Conservation (phyloP, 768 basidiomycete genomes). For the Ephemerocybe angulata region DNA sequence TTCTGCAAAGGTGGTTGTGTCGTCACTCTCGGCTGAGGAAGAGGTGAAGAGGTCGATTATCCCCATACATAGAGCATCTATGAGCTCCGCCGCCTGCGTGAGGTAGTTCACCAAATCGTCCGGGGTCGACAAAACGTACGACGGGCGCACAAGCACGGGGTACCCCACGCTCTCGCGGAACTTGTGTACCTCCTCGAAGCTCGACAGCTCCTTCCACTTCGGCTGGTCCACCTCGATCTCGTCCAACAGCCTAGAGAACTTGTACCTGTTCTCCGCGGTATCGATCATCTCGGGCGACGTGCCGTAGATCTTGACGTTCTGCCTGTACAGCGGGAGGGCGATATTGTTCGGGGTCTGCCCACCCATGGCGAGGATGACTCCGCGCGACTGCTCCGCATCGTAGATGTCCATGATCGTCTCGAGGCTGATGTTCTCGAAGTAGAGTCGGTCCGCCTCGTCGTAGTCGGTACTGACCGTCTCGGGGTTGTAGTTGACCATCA, state of each 20-base stretch:
- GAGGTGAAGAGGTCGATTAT: too few relatives aligned
- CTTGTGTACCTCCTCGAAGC: constrained; percentile 76
- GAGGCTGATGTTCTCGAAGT: constrained; percentile 97
- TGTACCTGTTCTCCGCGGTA: constrained; percentile 98
- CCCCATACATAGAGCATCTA: too few relatives aligned
- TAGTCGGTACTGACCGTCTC: constrained; percentile 99
- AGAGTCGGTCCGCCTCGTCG: constrained; percentile 96
- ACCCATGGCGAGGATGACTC: constrained; percentile 96
- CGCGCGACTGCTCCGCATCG: constrained; percentile 82
- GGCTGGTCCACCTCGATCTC: constrained; percentile 99
- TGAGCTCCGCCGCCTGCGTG: constrained; percentile 90
- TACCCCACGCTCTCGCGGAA: constrained; percentile 95
- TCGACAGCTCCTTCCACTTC: constrained; percentile 93
- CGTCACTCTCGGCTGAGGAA: too few relatives aligned
- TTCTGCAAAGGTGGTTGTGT: too few relatives aligned
- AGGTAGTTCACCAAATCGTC: constrained; percentile 92
- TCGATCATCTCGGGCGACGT: constrained; percentile 99
- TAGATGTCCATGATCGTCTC: constrained; percentile 98
- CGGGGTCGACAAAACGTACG: constrained; percentile 93
- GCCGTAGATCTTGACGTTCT: constrained; percentile 97
- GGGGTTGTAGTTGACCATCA: constrained; percentile 99
- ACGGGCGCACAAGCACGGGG: constrained; percentile 94
- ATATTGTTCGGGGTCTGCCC: constrained; percentile 99
- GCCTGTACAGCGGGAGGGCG: constrained; percentile 89
- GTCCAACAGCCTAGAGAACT: constrained; percentile 96